Base-by-base conservation (phyloP, 345 rosid genomes). In the Linum usitatissimum region DNA sequence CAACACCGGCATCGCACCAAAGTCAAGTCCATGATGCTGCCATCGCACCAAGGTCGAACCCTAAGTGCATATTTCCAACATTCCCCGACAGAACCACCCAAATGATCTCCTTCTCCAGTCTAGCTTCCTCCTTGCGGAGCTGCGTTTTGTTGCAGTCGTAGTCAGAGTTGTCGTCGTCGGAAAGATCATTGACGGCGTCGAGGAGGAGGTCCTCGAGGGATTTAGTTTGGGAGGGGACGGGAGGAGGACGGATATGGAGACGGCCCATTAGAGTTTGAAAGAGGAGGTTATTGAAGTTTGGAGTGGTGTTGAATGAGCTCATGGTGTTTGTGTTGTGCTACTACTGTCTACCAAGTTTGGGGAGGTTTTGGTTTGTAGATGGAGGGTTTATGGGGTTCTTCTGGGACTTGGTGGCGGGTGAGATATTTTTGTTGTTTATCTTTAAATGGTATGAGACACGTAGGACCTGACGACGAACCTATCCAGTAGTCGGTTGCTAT, bases 131-230 rank as follows among this genome's bases (percentile, higher is more conserved):
- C 58, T 78, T 80, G 23, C 86, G 76, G 61, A 90, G 92, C 42
- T 73, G 83, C 38, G 81, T 42, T 51, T 63, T 64, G 39, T 69
- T 71, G 0, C 75, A 81, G 0, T 83, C 96, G 58, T 78, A 14
- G 51, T 45, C 17, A 10, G 13, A 9, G 51, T n/a, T n/a, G n/a
- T 7, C 84, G 42, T 76, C 78, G 13, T 79, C 79, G 57, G 84
- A 80, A 15, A 77, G 64, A 30, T 66, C 64, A 53, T 64, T 66
- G 65, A 60, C 81, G 30, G 83, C 80, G 67, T 85, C 88, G 67
- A 84, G 75, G 66, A 87, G 85, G 59, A 90, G 80, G 75, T 86
- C 90, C 28, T 93, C 97, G 39, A 93, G 90, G 64, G 97, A 81
- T 73, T 85, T 87, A 53, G 91, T 74, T 66, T 66, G 73, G 19